Evolutionary conservation across 257 asterid species (phyloP).

Genomic region (Fraxinus excelsior): DNA sequence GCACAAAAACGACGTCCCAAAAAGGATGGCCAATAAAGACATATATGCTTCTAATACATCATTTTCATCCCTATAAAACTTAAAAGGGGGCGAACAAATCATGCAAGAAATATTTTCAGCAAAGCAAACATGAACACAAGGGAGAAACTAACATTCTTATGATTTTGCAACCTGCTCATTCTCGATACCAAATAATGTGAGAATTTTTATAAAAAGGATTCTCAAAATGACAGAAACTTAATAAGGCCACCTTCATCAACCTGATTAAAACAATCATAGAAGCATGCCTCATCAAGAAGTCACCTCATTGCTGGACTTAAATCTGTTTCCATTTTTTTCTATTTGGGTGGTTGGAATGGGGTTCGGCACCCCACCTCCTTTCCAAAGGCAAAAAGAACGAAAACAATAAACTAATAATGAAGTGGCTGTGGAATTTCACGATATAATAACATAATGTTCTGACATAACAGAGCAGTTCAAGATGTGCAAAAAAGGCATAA

Average conservation of each 20-base stretch:
- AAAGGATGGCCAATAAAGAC: not conserved
- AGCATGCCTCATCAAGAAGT: not conserved
- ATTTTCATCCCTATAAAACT: not conserved
- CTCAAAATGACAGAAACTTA: not conserved
- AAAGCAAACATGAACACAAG: not conserved
- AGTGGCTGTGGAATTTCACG: not conserved
- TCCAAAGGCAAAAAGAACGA: not conserved
- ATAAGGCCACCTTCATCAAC: not conserved
- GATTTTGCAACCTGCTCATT: not conserved
- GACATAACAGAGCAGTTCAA: not conserved
- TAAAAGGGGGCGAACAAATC: not conserved
- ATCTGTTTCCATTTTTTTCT: not conserved
- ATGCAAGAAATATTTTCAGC: not conserved
- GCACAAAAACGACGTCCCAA: not conserved
- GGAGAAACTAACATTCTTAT: not conserved
- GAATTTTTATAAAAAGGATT: not conserved
- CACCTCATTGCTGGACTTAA: not conserved
- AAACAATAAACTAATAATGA: not conserved
- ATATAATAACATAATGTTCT: not conserved
- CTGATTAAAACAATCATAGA: not conserved
- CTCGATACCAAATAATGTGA: not conserved
- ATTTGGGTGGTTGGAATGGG: not conserved
- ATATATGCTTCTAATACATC: not conserved
- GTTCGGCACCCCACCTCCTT: not conserved
- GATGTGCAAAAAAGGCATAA: not conserved